Base-by-base conservation (phyloP, 2,329 filamentous ascomycete genomes). In the Diaporthe citri region DNA sequence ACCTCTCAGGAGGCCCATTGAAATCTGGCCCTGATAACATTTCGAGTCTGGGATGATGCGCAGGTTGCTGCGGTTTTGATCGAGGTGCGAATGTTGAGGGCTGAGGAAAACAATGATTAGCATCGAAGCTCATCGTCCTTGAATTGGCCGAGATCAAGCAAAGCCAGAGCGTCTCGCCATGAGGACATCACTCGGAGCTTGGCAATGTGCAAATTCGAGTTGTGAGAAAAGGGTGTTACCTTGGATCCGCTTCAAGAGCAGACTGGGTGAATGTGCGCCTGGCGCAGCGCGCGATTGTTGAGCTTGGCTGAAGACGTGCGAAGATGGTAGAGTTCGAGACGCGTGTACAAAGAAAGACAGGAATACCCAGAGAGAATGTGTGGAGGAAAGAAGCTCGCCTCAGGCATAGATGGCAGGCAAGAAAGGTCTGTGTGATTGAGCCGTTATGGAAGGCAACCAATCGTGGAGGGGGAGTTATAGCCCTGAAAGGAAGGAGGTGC, bases 31-130 rank as follows among this genome's bases (percentile, higher is more conserved):
- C 34, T 15, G n/a, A 3, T 1, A 22, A n/a, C 59, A 43, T 43
- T 2, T 31, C 20, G 3, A 36, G 20, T 15, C 17, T 10, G 8
- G 8, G 55, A 22, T 20, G 4, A 22, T 59, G 10, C 0, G 4
- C 9, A 20, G 15, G 1, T 5, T 28, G 5, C 12, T 17, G 2
- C 9, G 7, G 4, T 62, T 39, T 12, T 20, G 57, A 15, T 17
- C 13, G 6, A 2, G 1, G 13, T 15, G 13, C 15, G 1, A 17
- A 15, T 43, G 13, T 6, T n/a, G n/a, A 17, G 1, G 7, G 13
- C n/a, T 41, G 3, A 12, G 2, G 22, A 7, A 28, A n/a, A 5
- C 5, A 41, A 15, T 2, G 9, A 20, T 62, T 20, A 43, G 59
- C 36, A 4, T 6, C 22, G 20, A 43, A 28, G 13, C 15, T 20